phyloP scores from a whole-genome alignment of 2,329 filamentous ascomycete species.

The Fusarium stilboides region DNA sequence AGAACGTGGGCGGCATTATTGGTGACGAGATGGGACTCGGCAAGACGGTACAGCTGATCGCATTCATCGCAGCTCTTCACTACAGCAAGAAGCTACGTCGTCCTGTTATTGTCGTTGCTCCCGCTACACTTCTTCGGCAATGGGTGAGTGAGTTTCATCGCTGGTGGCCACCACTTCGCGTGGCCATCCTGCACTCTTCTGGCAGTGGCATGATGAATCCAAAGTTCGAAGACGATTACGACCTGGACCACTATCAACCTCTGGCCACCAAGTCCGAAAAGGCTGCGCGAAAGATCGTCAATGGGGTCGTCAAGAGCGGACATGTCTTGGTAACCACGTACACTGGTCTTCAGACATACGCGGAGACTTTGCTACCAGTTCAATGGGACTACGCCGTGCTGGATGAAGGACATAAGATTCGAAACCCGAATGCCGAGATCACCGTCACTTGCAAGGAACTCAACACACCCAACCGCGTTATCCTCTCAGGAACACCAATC shows the following conservation, averaged over 20 bases:
- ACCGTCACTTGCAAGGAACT: conserved; percentile 97
- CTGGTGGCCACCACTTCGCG: conserved; percentile 99
- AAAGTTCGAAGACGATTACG: conserved; percentile 69
- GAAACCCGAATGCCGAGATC: conserved; percentile 95
- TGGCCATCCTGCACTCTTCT: conserved; percentile 94
- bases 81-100: conserved; percentile 89
- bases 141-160: conserved; percentile 99
- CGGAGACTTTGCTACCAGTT: conserved; percentile 83
- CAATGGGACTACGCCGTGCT: conserved; percentile 95
- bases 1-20: conserved; percentile 92
- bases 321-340: conserved; percentile 98
- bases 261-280: conserved; percentile 59
- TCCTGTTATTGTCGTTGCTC: conserved; percentile 92
- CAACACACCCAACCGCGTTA: conserved; percentile 89
- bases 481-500: conserved; percentile 96
- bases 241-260: conserved; percentile 61
- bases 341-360: conserved; percentile 93
- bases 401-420: conserved; percentile 98
- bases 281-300: conserved; percentile 84
- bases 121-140: conserved; percentile 94
- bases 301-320: conserved; percentile 85
- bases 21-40: conserved; percentile 99
- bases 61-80: conserved; percentile 91
- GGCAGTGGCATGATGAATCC: conserved; percentile 97
- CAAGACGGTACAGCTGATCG: conserved; percentile 82